Evolutionary conservation across 495 filamentous ascomycete species (phyloP), one percentile per base, ranked within the genome.

Genomic region (Xylaria palmicola): DNA sequence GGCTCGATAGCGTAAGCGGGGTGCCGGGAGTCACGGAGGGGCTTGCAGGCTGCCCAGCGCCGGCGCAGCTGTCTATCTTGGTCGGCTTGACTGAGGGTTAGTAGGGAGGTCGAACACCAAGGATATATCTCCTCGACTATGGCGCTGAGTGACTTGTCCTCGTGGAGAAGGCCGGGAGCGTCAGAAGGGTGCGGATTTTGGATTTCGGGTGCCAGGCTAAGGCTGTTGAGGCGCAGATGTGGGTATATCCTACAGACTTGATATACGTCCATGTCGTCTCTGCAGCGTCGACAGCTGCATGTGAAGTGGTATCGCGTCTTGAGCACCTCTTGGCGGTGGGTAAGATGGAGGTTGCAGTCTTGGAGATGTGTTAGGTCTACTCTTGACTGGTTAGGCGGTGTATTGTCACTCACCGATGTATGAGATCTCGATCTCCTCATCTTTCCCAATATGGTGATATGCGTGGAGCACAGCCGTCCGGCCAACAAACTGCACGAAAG

Each of bases 351-450:
- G 6, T 68, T 74, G 48, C 65, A 65, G 19, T 78, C 78, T n/a
- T 15, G 17, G 36, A 39, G 12, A 43, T 37, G 30, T 2, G 26
- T 57, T 37, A 57, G 55, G 26, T 12, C 19, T 26, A 17, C 22
- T 17, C 24, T n/a, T 30, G 1, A 4, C 2, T 10, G 29, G 12
- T 22, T 5, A 43, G 26, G 3, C 13, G 12, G 10, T 1, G 22
- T 36, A n/a, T 37, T 10, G 9, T 36, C 17, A 54, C 78, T 47
- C 72, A 79, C 79, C 77, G 15, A 80, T 76, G 58, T 85, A 85
- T 0, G 78, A 79, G 19, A 83, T 80, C 39, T 73, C 69, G 24
- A 85, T 72, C 65, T 82, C 76, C 29, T 83, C 78, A 4, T 75
- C 78, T 45, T 71, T 65, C 17, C 75, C 63, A 9, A 85, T 80